Evolutionary conservation across 768 basidiomycete species (phyloP).

Genomic region (Xerocomus brunneocitrinus): DNA sequence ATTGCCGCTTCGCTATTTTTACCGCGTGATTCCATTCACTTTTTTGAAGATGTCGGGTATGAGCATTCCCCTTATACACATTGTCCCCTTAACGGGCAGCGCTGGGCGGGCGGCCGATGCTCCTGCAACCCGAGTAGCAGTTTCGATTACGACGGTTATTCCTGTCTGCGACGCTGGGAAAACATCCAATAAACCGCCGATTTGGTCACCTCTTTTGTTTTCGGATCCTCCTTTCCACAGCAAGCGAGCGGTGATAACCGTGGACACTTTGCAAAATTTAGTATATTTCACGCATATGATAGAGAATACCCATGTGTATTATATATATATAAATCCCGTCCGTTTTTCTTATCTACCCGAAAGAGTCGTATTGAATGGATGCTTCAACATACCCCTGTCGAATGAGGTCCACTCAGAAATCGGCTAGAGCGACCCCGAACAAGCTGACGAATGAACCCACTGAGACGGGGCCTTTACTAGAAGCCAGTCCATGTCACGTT

Average conservation of each 20-base stretch:
- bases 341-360: background rate
- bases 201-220: background rate
- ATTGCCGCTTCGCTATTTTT: constrained; percentile 91
- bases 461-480: too few relatives aligned
- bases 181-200: background rate
- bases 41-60: constrained; percentile 83
- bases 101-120: constrained; percentile 22
- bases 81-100: constrained; percentile 18
- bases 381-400: too few relatives aligned
- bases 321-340: background rate
- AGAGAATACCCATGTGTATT: background rate
- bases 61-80: constrained; percentile 28
- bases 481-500: too few relatives aligned
- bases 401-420: too few relatives aligned
- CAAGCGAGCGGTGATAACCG: background rate
- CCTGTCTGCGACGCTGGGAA: constrained; percentile 25
- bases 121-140: constrained; percentile 19
- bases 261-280: background rate
- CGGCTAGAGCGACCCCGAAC: too few relatives aligned
- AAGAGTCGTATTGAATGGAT: too few relatives aligned
- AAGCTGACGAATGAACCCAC: too few relatives aligned
- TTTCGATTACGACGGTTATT: constrained; percentile 29
- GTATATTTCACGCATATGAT: background rate
- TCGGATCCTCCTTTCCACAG: background rate
- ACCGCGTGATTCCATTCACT: constrained; percentile 85